These are phyloP conservation scores for Vitis hybrid DNA, from an alignment of 177 flowering plant species.

Conservation along the genomic window DNA sequence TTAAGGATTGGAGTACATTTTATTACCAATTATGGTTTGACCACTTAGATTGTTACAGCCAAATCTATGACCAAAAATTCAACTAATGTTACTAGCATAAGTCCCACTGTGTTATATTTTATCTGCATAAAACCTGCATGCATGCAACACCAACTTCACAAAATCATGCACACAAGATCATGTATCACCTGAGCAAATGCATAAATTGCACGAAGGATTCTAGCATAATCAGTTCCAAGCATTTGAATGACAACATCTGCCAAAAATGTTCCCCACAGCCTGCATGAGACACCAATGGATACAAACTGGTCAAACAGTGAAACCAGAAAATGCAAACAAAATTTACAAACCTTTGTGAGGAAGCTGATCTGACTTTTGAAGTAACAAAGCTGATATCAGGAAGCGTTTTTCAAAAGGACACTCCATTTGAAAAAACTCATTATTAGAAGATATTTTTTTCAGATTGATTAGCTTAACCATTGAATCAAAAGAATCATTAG, in stretches of 20 bases:
- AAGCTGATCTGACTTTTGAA: not conserved
- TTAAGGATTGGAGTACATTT: no score
- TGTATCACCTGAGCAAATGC: constrained; percentile 90
- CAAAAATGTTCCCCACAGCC: constrained; percentile 92
- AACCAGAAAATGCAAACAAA: not conserved
- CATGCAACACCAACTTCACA: not conserved
- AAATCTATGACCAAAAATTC: not conserved
- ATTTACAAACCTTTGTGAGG: not conserved
- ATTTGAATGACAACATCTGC: constrained; percentile 96
- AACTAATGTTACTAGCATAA: not conserved
- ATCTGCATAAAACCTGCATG: not conserved
- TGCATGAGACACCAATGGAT: constrained; percentile 27
- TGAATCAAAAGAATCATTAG: no score
- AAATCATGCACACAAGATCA: not conserved
- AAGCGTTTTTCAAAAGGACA: not conserved
- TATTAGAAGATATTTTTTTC: no score
- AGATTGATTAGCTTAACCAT: no score
- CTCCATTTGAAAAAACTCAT: not conserved
- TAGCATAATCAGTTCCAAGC: constrained; percentile 97
- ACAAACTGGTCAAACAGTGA: not conserved
- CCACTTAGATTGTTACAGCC: not conserved
- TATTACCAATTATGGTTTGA: no score
- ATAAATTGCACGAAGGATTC: constrained; percentile 87
- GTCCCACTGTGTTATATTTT: no score
- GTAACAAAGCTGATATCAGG: no score